These are phyloP conservation scores for Lathyrus aphaca DNA, from an alignment of 306 rosid genomes.

Conservation along the genomic window DNA sequence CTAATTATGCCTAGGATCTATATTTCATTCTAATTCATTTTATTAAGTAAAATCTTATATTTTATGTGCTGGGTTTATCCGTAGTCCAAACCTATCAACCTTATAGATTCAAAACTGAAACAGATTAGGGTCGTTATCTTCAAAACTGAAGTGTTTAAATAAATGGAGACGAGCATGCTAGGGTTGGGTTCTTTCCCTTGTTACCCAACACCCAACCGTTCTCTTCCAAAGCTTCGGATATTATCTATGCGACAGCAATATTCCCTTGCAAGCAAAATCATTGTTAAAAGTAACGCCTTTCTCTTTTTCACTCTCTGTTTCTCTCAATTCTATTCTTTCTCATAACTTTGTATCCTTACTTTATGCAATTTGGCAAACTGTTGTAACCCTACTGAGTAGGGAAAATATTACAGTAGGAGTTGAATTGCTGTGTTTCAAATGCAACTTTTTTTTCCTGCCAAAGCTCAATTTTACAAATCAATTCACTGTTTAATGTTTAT, in stretches of 20 bases:
- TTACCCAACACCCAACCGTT: constrained; percentile 18
- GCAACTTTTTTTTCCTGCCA: neutral
- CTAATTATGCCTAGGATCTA: too few species aligned
- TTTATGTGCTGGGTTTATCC: too few species aligned
- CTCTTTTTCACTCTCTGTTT: neutral
- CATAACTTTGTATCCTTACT: too few species aligned
- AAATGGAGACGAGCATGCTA: constrained; percentile 23
- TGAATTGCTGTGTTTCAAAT: neutral
- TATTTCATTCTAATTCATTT: too few species aligned
- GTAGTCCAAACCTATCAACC: too few species aligned
- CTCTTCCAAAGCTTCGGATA: constrained; percentile 47
- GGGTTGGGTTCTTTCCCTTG: constrained; percentile 47
- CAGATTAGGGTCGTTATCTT: neutral
- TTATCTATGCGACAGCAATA: constrained; percentile 53
- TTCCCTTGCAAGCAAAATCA: constrained; percentile 81
- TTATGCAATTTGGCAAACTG: too few species aligned
- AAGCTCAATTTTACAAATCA: neutral
- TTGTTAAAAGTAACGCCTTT: constrained; percentile 58
- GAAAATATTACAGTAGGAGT: constrained; percentile 8
- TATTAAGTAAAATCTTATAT: too few species aligned
- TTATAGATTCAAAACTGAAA: neutral
- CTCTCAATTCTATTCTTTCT: too few species aligned
- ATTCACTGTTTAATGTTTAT: too few species aligned
- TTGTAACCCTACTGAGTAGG: neutral
- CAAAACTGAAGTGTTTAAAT: constrained; percentile 8